A percentile compares a stretch with the other conserved stretches of the same genome.
phyloP scores from a whole-genome alignment of 1,284 basidiomycete genomes.

The Cryptococcus jaspeensis region DNA sequence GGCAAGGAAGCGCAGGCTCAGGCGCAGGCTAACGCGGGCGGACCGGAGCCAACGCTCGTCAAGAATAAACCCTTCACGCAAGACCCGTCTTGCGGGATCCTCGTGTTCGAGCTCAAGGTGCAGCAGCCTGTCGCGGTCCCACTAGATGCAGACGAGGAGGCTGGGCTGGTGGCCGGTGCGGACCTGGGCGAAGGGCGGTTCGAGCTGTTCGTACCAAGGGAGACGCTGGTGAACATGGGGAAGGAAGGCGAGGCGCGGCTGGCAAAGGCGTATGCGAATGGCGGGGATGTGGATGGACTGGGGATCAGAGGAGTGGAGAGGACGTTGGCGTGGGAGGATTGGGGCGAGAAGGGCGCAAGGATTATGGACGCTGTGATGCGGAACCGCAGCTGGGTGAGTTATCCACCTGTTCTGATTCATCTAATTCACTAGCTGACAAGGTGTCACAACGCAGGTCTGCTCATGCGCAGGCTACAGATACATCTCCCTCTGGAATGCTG shows the following conservation, averaged over 20 bases:
- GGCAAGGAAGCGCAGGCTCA: background rate
- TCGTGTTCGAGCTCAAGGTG: constrained; percentile 45
- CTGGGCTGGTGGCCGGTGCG: background rate
- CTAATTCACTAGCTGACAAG: background rate
- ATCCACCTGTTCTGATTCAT: background rate
- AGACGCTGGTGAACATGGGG: constrained; percentile 52
- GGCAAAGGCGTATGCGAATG: constrained; percentile 47
- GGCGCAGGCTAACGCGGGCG: too few relatives aligned
- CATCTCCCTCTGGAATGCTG: constrained; percentile 27
- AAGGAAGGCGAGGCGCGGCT: constrained; percentile 41
- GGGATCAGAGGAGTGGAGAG: constrained; percentile 20
- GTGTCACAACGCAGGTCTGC: constrained; percentile 34
- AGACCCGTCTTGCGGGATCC: constrained; percentile 40
- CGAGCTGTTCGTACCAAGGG: constrained; percentile 55
- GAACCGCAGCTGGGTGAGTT: constrained; percentile 41
- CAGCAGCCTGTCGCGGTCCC: constrained; percentile 2
- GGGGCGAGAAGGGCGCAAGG: constrained; percentile 39
- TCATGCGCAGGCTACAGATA: constrained; percentile 49
- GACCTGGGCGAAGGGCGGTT: constrained; percentile 25
- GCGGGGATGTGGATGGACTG: constrained; percentile 32
- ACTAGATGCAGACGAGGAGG: background rate
- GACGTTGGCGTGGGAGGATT: constrained; percentile 37
- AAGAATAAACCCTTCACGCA: constrained; percentile 44
- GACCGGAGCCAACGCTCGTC: constrained; percentile 20
- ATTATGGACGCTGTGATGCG: constrained; percentile 32